Evolutionary conservation across 176 grass and related monocot species (phyloP).

Genomic region (Triticum dicoccoides): DNA sequence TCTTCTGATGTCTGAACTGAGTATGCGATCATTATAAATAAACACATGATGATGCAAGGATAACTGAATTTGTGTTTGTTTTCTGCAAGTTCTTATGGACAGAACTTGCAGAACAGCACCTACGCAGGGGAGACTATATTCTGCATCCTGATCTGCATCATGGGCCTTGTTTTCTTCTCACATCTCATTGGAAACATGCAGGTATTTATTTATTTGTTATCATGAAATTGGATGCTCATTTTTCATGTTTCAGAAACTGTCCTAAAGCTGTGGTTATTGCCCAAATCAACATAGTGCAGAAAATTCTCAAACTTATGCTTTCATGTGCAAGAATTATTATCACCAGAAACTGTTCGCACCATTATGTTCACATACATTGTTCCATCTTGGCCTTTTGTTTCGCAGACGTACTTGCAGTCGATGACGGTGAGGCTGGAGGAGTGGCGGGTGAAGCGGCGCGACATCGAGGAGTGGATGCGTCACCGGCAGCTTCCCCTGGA

Average conservation of each 20-base stretch:
- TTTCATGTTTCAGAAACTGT: not conserved
- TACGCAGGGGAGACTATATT: conserved; percentile 78
- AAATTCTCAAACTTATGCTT: no score
- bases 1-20: not conserved
- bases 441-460: conserved; percentile 84
- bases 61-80: not conserved
- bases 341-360: no score
- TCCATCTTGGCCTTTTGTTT: not conserved
- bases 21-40: not conserved
- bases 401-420: conserved; percentile 84
- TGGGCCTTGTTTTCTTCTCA: conserved; percentile 94
- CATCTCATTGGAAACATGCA: conserved; percentile 99
- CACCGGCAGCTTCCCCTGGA: conserved; percentile 85
- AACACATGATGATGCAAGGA: not conserved
- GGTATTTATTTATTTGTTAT: conserved; percentile 31
- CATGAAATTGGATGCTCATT: not conserved
- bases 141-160: conserved; percentile 86
- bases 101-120: conserved; percentile 81
- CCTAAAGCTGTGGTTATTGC: not conserved
- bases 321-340: no score
- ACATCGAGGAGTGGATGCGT: conserved; percentile 98
- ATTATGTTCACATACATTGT: no score
- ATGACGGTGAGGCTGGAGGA: conserved; percentile 85
- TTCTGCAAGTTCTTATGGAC: conserved; percentile 67
- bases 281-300: not conserved